Evolutionary conservation across 768 basidiomycete species (phyloP).

Genomic region (Dictyophora rubrovolvata): DNA sequence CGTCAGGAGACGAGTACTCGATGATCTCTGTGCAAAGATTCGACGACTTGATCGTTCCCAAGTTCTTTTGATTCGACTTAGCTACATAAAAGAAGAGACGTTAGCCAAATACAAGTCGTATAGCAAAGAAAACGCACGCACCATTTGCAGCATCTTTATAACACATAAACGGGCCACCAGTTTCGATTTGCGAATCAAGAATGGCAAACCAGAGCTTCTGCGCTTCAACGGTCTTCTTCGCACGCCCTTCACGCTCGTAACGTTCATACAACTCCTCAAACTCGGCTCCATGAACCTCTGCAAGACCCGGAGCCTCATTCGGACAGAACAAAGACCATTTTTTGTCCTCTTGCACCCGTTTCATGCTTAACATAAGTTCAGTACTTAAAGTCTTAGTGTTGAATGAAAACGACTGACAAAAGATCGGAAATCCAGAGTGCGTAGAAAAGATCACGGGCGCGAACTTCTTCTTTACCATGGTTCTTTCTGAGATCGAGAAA

Average conservation of each 20-base stretch:
- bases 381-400: conserved; percentile 6
- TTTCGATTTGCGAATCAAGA: conserved; percentile 94
- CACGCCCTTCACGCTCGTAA: conserved; percentile 86
- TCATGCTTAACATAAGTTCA: conserved; percentile 55
- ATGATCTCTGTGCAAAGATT: conserved; percentile 99
- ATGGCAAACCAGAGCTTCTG: conserved; percentile 99
- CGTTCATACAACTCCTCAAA: conserved; percentile 79
- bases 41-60: conserved; percentile 98
- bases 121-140: conserved; percentile 26
- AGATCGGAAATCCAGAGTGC: conserved; percentile 97
- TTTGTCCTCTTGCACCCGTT: conserved; percentile 80
- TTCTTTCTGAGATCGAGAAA: conserved; percentile 98
- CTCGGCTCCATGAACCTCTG: conserved; percentile 82
- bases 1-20: conserved; percentile 95
- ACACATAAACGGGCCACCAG: conserved; percentile 97
- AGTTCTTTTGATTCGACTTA: conserved; percentile 97
- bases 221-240: conserved; percentile 75
- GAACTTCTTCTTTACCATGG: conserved; percentile 95
- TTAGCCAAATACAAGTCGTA: neutral
- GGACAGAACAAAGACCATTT: conserved; percentile 98
- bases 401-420: conserved; percentile 47
- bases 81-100: conserved; percentile 29
- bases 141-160: conserved; percentile 96
- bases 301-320: conserved; percentile 84
- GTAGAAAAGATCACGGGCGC: conserved; percentile 95